These are phyloP conservation scores for Botryotinia calthae DNA, from an alignment of 2,329 filamentous ascomycete genomes.

Conservation along the genomic window DNA sequence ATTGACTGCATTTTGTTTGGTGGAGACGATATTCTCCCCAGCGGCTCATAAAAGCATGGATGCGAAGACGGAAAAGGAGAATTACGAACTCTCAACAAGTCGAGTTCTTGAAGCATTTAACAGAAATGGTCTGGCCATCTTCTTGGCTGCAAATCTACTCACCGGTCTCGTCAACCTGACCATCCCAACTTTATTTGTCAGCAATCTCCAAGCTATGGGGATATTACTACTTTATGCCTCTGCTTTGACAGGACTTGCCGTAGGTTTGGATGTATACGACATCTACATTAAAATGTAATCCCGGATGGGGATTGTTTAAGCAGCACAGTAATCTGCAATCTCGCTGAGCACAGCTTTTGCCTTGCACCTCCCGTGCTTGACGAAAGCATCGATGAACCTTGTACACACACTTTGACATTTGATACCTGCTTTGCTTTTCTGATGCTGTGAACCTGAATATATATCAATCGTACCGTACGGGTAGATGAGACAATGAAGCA, in stretches of 20 bases:
- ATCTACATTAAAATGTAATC: slow-evolving; percentile 22
- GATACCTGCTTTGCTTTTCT: not conserved
- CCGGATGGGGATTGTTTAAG: not conserved
- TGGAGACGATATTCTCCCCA: slow-evolving; percentile 79
- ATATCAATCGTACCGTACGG: not conserved
- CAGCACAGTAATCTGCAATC: slow-evolving; percentile 10
- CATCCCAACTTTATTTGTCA: slow-evolving; percentile 74
- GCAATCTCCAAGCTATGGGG: slow-evolving; percentile 62
- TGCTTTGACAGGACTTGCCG: slow-evolving; percentile 63
- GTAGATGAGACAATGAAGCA: slow-evolving; percentile 14
- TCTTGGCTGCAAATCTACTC: slow-evolving; percentile 82
- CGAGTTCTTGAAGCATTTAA: slow-evolving; percentile 81
- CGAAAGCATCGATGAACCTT: slow-evolving; percentile 9
- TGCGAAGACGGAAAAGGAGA: slow-evolving; percentile 58
- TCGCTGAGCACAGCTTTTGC: slow-evolving; percentile 3
- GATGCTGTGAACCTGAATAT: not conserved
- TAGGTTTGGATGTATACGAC: slow-evolving; percentile 54
- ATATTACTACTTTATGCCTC: slow-evolving; percentile 73
- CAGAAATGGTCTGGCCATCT: slow-evolving; percentile 80
- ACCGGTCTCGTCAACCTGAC: slow-evolving; percentile 89
- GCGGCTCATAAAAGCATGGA: slow-evolving; percentile 54
- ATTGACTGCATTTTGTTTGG: slow-evolving; percentile 70
- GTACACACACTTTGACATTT: slow-evolving; percentile 1
- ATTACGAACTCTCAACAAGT: slow-evolving; percentile 70
- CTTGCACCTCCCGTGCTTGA: not conserved